A percentile compares a stretch with the other conserved stretches of the same genome.
These are phyloP conservation scores for Phylloporus arenicola DNA, from an alignment of 768 basidiomycete species.

Conservation along the genomic window DNA sequence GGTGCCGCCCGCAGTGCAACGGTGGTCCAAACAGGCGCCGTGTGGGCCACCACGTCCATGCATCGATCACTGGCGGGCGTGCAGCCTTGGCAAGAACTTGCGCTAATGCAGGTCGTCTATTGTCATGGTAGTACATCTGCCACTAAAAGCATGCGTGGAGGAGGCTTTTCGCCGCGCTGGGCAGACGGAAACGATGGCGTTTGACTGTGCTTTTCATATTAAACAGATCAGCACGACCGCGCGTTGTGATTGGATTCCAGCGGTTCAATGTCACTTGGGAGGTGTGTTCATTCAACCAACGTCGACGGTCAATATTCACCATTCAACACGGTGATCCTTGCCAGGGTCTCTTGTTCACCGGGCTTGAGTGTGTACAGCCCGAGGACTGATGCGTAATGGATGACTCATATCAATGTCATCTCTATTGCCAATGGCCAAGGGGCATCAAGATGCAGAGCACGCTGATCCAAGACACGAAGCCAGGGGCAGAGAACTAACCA, in stretches of 20 bases:
- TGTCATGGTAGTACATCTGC: background rate
- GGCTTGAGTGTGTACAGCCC: background rate
- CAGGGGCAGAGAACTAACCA: no score
- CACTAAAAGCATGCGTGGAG: background rate
- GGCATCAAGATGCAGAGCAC: background rate
- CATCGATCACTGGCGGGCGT: background rate
- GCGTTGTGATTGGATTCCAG: background rate
- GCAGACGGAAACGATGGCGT: background rate
- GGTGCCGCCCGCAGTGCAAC: background rate
- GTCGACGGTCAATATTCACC: background rate
- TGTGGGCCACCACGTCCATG: background rate
- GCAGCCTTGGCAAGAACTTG: background rate
- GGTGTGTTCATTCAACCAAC: background rate
- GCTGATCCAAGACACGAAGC: background rate
- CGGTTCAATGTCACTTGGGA: background rate
- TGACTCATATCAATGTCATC: background rate
- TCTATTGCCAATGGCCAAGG: background rate
- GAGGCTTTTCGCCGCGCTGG: background rate
- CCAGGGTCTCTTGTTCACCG: background rate
- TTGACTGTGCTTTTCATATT: background rate
- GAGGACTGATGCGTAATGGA: background rate
- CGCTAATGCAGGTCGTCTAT: background rate
- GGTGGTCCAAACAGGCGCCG: background rate
- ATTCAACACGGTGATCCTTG: background rate
- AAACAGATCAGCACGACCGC: background rate